Conservation (phyloP, 83 land plant species). For the Thuja plicata region DNA sequence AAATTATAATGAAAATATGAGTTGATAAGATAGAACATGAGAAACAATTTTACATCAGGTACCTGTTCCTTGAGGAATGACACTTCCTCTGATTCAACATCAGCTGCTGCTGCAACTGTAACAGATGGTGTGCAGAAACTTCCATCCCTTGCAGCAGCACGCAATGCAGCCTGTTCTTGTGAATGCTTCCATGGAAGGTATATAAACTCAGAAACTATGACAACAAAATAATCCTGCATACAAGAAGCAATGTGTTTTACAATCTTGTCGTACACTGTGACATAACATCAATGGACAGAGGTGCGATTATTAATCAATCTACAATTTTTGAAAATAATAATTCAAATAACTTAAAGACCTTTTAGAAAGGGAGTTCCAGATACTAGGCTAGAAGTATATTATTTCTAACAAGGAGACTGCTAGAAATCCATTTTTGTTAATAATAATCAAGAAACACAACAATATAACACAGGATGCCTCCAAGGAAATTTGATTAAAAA, state of each 20-base stretch:
- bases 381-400: not conserved
- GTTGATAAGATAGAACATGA: not conserved
- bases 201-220: constrained; percentile 85
- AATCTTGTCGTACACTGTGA: not conserved
- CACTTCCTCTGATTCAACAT: constrained; percentile 50
- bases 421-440: not conserved
- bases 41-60: not conserved
- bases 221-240: constrained; percentile 81
- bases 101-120: constrained; percentile 76
- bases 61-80: constrained; percentile 84
- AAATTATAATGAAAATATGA: not conserved
- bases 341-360: not conserved
- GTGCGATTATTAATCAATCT: not conserved
- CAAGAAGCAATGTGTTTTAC: not conserved
- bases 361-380: not conserved
- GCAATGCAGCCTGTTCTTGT: constrained; percentile 61
- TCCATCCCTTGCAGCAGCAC: constrained; percentile 34
- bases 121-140: constrained; percentile 82
- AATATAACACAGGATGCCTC: not conserved
- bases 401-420: not conserved
- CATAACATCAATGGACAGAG: not conserved
- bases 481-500: not conserved
- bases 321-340: not conserved
- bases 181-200: constrained; percentile 88
- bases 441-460: not conserved